Percentiles rank a stretch among this genome's conserved stretches.
phyloP scores from a whole-genome alignment of 2,329 filamentous ascomycete genomes.

The Sclerotinia subarctica region DNA sequence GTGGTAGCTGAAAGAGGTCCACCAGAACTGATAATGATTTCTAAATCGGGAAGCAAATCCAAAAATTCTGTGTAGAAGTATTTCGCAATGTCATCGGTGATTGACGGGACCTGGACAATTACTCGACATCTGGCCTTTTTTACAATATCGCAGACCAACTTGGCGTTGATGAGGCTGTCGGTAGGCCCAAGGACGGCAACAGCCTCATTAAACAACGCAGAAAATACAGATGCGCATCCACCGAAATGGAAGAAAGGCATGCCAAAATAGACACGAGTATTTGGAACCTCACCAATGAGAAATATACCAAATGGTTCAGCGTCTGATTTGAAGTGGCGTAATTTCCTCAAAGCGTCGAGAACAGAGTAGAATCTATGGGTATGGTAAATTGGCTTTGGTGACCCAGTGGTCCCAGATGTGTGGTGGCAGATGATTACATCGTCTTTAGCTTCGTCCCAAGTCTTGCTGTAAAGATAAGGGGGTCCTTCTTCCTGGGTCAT shows the following conservation, averaged over 20 bases:
- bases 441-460: conserved; percentile 37
- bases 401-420: conserved; percentile 50
- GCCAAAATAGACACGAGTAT: too few species aligned
- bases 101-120: neutral
- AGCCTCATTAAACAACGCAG: too few species aligned
- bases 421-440: conserved; percentile 40
- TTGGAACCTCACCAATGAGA: too few species aligned
- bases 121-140: neutral
- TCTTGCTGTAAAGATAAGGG: conserved; percentile 37
- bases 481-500: conserved; percentile 30
- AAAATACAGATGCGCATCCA: too few species aligned
- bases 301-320: neutral
- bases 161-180: too few species aligned
- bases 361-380: neutral
- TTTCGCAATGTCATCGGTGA: neutral
- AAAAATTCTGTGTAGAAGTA: neutral
- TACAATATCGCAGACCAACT: too few species aligned
- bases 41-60: neutral
- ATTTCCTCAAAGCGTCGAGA: neutral
- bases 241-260: too few species aligned
- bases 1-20: neutral
- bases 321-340: neutral
- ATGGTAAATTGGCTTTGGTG: conserved; percentile 51
- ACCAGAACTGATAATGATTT: neutral
- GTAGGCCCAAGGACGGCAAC: too few species aligned